Evolutionary conservation across 768 basidiomycete species (phyloP), one percentile per base, ranked within the genome.

Genomic region (Hericium rajendrae): DNA sequence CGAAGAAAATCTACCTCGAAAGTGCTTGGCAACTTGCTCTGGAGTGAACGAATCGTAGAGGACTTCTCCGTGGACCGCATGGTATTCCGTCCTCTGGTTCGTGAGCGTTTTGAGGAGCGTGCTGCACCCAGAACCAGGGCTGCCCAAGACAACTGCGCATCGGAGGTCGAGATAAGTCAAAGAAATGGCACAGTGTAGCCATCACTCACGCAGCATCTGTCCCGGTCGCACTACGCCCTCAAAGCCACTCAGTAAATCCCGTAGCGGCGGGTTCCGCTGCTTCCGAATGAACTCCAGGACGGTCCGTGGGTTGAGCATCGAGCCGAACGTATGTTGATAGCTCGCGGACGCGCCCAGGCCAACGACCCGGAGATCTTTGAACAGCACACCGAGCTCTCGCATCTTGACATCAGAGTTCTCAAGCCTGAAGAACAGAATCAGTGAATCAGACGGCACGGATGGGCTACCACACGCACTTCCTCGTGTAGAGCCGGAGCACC

Each of bases 71-170:
- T 81, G 69, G 18, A 94, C 79, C 2, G 72, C 66, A 57, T 88
- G 76, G 63, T 78, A 94, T 58, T 86, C 86, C 3, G 74, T 72
- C 1, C 84, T 80, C 60, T 84, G 82, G 66, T 94, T 93, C 16
- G 92, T 78, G 51, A 95, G 78, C 0, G 79, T 78, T 69, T 92
- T 92, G 55, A 97, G 79, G 51, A 97, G 76, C 0, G 93, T 91
- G 28, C 80, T 84, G 67, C 92, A 94, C 2, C 93, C 92, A 0
- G 89, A 83, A 13, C 88, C 88, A 0, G 92, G 92, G 32, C 90
- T 78, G 22, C 92, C 92, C 24, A 94, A 79, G 11, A 93, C 91
- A 15, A 94, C 87, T 88, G 64, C 4, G 56, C 18, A 3, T 32
- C 9, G 32, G 32, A 10, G 32, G 8, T 6, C 11, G 6, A 1